Percentiles rank a stretch among this genome's conserved stretches.
These are phyloP conservation scores for Colletotrichum costaricense DNA, from an alignment of 2,329 filamentous ascomycete genomes.

Conservation along the genomic window DNA sequence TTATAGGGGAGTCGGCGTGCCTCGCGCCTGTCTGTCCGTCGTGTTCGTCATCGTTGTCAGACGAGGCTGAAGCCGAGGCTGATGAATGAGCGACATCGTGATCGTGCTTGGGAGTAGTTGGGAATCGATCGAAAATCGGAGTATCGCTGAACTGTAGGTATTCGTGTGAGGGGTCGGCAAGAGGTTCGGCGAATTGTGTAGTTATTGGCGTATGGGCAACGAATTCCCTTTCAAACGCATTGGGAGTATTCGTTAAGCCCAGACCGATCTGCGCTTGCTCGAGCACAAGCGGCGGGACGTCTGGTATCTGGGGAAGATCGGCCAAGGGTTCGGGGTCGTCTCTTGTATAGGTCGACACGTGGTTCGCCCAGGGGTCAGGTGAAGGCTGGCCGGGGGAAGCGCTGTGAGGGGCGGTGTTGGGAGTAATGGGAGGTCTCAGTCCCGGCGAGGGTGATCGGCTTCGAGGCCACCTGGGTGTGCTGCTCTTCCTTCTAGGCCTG, in stretches of 20 bases:
- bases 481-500: conserved; percentile 46
- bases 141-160: background rate
- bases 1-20: conserved; percentile 54
- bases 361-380: conserved; percentile 55
- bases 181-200: background rate
- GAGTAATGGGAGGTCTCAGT: conserved; percentile 44
- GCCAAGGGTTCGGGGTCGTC: conserved; percentile 33
- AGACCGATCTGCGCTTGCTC: conserved; percentile 3
- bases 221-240: background rate
- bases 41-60: conserved; percentile 35
- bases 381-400: conserved; percentile 49
- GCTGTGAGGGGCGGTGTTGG: conserved; percentile 46
- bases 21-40: conserved; percentile 29
- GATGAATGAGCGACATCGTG: background rate
- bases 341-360: conserved; percentile 41
- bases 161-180: conserved; percentile 12
- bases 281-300: conserved; percentile 31
- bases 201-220: background rate
- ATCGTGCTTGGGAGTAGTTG: background rate
- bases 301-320: conserved; percentile 36
- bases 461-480: conserved; percentile 53
- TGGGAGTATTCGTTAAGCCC: background rate
- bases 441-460: conserved; percentile 50
- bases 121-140: background rate
- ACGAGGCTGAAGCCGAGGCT: conserved; percentile 39